These are phyloP conservation scores for Berberis vulgaris DNA, from an alignment of 164 flowering plant species.

Conservation along the genomic window DNA sequence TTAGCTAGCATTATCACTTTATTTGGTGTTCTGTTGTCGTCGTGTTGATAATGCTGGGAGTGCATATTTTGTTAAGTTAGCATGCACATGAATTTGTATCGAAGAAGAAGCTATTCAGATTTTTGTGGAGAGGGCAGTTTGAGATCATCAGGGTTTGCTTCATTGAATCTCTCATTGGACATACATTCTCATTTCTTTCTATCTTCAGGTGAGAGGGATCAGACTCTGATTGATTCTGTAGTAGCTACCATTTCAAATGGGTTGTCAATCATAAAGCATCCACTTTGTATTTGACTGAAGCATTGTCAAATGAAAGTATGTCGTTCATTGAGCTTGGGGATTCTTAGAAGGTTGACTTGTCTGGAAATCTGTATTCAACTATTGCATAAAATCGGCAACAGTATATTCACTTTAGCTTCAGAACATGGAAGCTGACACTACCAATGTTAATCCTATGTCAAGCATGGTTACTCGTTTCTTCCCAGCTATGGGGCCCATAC, in stretches of 20 bases:
- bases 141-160: constrained; percentile 1
- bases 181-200: constrained; percentile 2
- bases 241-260: too few relatives aligned
- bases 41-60: neutral
- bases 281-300: constrained; percentile 5
- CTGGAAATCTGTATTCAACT: neutral
- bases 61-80: neutral
- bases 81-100: constrained; percentile 9
- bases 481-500: constrained; percentile 55
- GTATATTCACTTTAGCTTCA: neutral
- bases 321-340: constrained; percentile 5
- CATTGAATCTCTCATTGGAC: constrained; percentile 1
- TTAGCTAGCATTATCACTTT: too few relatives aligned
- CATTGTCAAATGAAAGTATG: neutral
- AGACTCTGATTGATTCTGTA: constrained; percentile 1
- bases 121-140: neutral
- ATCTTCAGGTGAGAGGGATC: constrained; percentile 4
- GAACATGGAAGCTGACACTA: constrained; percentile 46
- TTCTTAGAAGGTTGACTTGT: constrained; percentile 4
- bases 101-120: constrained; percentile 7
- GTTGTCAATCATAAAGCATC: constrained; percentile 4
- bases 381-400: neutral
- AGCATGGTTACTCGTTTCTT: constrained; percentile 29
- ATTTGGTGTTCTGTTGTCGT: neutral
- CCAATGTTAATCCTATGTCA: constrained; percentile 17